phyloP scores from a whole-genome alignment of 176 grass and related monocot genomes.

The Musa beccarii region DNA sequence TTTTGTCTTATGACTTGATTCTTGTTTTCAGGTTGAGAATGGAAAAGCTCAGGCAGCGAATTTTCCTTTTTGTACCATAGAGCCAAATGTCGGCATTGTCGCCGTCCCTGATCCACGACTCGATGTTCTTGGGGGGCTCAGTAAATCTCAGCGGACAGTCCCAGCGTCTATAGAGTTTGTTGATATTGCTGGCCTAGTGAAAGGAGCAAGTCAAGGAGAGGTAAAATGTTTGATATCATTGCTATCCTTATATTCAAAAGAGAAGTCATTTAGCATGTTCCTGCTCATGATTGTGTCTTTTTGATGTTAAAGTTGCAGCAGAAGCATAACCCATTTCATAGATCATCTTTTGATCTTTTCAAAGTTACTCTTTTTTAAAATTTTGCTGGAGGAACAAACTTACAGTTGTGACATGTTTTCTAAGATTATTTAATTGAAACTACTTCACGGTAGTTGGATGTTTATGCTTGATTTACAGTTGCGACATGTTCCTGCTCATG shows the following conservation, averaged over 20 bases:
- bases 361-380: too few relatives aligned
- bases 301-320: neutral
- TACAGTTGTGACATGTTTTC: too few relatives aligned
- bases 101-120: constrained; percentile 73
- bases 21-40: constrained; percentile 65
- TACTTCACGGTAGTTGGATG: too few relatives aligned
- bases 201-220: constrained; percentile 99
- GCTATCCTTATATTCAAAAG: neutral
- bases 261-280: neutral
- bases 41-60: constrained; percentile 95
- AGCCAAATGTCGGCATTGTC: constrained; percentile 78
- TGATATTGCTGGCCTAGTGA: constrained; percentile 92
- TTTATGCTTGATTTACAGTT: too few relatives aligned
- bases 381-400: too few relatives aligned
- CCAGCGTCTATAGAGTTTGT: constrained; percentile 93
- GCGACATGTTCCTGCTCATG: too few relatives aligned
- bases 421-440: too few relatives aligned
- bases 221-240: constrained; percentile 16
- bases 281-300: neutral
- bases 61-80: constrained; percentile 95
- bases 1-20: neutral
- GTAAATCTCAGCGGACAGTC: constrained; percentile 68
- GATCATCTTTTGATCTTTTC: too few relatives aligned
- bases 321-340: too few relatives aligned
- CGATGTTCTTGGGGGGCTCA: constrained; percentile 61